These are phyloP conservation scores for Phytophthora uliginosa DNA, from an alignment of 352 stramenopile species.

Conservation along the genomic window DNA sequence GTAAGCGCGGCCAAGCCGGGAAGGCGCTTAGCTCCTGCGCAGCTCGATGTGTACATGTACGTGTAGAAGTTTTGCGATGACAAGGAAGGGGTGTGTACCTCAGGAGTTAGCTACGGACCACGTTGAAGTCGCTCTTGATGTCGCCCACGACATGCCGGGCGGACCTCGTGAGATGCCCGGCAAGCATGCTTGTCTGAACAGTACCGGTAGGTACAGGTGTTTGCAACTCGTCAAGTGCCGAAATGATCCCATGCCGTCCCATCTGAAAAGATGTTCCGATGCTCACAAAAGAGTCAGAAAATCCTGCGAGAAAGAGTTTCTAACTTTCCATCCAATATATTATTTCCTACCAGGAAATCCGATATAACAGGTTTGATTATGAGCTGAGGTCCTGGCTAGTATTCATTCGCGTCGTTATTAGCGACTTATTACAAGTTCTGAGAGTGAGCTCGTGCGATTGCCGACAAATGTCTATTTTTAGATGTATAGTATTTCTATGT, in stretches of 20 bases:
- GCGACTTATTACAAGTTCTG: neutral
- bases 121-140: conserved; percentile 21
- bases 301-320: conserved; percentile 9
- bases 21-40: neutral
- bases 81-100: conserved; percentile 21
- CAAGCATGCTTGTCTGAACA: no score
- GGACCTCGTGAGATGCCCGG: neutral
- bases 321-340: neutral
- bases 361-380: neutral
- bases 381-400: neutral
- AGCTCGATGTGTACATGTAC: conserved; percentile 12
- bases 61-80: conserved; percentile 28
- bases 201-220: neutral
- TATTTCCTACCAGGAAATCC: neutral
- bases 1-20: neutral
- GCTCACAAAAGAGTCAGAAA: conserved; percentile 33
- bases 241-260: conserved; percentile 2
- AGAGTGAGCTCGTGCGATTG: conserved; percentile 12
- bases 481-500: conserved; percentile 36
- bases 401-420: conserved; percentile 27
- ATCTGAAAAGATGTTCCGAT: conserved; percentile 23
- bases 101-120: conserved; percentile 28
- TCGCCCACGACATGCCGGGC: conserved; percentile 2
- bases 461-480: neutral
- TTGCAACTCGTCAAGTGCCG: neutral